Conservation (phyloP, 768 basidiomycete species). For the Boletus reticuloceps region DNA sequence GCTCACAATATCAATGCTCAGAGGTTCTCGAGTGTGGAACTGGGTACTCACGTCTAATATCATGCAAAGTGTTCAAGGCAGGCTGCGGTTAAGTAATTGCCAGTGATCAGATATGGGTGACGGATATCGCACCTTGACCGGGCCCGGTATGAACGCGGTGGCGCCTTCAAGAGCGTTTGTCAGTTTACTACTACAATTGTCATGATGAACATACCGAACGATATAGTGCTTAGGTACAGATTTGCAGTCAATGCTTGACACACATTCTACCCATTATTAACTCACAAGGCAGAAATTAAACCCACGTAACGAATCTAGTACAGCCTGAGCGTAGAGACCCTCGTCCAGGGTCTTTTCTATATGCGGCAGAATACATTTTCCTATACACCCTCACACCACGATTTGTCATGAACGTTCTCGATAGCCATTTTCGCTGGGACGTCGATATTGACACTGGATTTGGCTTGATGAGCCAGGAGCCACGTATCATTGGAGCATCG, state of each 20-base stretch:
- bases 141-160: background rate
- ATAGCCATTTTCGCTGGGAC: too few relatives aligned
- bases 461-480: too few relatives aligned
- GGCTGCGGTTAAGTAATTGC: background rate
- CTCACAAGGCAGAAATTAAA: background rate
- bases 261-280: background rate
- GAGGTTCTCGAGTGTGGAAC: background rate
- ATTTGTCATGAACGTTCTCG: too few relatives aligned
- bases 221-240: background rate
- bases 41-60: background rate
- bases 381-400: too few relatives aligned
- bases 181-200: background rate
- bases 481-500: too few relatives aligned
- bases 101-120: too few relatives aligned
- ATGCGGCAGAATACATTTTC: background rate
- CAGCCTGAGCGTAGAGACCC: background rate
- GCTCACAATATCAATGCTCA: background rate
- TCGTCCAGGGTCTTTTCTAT: background rate
- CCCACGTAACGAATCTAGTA: slow-evolving; percentile 1
- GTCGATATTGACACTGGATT: too few relatives aligned
- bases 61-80: background rate
- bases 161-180: background rate
- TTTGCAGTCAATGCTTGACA: background rate
- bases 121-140: background rate
- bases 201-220: background rate